A percentile compares a stretch with the other conserved stretches of the same genome.
Evolutionary conservation across 2,329 filamentous ascomycete genomes (phyloP).

Genomic region (Albophoma yamanashiensis): DNA sequence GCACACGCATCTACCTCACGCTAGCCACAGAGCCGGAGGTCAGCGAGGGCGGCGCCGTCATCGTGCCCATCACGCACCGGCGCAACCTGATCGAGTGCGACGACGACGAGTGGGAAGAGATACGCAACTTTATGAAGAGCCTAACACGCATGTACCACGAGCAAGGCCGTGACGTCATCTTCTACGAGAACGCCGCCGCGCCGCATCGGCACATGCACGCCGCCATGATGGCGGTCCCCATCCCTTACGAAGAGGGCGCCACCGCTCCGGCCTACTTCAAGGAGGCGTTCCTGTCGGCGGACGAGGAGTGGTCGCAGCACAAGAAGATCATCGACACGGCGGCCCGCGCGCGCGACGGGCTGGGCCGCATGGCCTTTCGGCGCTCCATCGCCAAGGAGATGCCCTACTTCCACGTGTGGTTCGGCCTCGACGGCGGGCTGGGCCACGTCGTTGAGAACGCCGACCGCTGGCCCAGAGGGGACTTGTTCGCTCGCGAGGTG

Average conservation of each 20-base stretch:
- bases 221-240: constrained; percentile 73
- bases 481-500: constrained; percentile 86
- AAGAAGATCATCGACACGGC: constrained; percentile 87
- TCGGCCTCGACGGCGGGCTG: constrained; percentile 80
- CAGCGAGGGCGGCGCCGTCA: constrained; percentile 70
- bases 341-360: constrained; percentile 48
- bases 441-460: constrained; percentile 88
- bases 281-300: constrained; percentile 79
- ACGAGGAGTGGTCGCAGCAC: constrained; percentile 94
- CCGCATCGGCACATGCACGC: constrained; percentile 74
- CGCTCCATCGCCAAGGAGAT: constrained; percentile 82
- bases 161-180: constrained; percentile 83
- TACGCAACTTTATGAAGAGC: constrained; percentile 98
- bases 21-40: constrained; percentile 85
- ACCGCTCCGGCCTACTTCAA: constrained; percentile 90
- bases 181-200: constrained; percentile 91
- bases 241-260: constrained; percentile 85
- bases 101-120: constrained; percentile 98
- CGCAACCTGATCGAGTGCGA: constrained; percentile 93
- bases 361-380: constrained; percentile 75
- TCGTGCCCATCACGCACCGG: constrained; percentile 80
- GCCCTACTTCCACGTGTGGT: constrained; percentile 99
- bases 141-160: constrained; percentile 91
- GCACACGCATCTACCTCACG: constrained; percentile 77
- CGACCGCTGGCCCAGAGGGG: constrained; percentile 76